Evolutionary conservation across 441 rosid genomes (phyloP), one percentile per base, ranked within the genome.

Genomic region (Brassica hybrid): DNA sequence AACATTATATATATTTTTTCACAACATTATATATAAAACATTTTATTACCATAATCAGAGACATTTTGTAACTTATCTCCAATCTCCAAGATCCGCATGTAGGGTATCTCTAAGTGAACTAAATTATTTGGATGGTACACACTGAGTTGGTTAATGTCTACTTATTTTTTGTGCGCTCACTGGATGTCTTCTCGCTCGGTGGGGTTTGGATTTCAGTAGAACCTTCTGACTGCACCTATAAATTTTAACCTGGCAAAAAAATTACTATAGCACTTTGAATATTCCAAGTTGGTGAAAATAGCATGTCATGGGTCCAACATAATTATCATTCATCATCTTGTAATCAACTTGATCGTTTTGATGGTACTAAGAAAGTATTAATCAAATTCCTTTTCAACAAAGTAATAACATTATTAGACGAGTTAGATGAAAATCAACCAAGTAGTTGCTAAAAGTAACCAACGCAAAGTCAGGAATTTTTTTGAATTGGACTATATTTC

Each of bases 261-360:
- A 19, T 12, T 34, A 66, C 73, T 66, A 61, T 2, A 50, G 11
- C 30, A 62, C 13, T 79, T 79, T 74, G 67, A 79, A 69, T 74
- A 69, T 74, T 56, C 75, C 50, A 63, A 69, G 79, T 69, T 74
- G 71, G 78, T 69, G 75, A 63, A 73, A 23, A 43, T 43, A 54
- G 66, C 65, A 69, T 56, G 75, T 64, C 74, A 21, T 78, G 78
- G 78, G 82, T 79, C 82, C 78, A 68, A 63, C 61, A 32, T 69
- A 12, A 69, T 69, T 14, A 69, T 56, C 57, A 54, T 73, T 78
- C 65, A 58, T 59, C 68, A 72, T 77, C 73, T 72, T 65, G 5
- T 65, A 16, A 72, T 72, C 81, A 72, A 79, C 82, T 79, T 79
- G 82, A 73, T 30, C 71, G 43, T 41, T 79, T 68, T 45, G 69